Percentiles rank a stretch among this genome's conserved stretches.
Conservation (phyloP, 225 moss, liverwort and hornwort species). For the Lunularia cruciata region DNA sequence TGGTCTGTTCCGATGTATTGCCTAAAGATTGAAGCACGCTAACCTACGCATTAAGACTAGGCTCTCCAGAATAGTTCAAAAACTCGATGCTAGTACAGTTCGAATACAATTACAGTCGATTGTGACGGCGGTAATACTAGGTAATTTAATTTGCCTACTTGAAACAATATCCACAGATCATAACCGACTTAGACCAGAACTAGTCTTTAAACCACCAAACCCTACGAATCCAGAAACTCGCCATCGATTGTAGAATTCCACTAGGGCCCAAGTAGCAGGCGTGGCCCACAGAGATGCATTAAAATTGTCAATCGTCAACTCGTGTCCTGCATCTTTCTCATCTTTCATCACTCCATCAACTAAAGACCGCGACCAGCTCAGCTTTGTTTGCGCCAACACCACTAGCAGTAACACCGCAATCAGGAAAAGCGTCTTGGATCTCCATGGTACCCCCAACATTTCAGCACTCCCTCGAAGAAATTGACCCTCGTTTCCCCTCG, state of each 20-base stretch:
- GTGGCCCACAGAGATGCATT: slow-evolving; percentile 65
- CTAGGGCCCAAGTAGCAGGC: slow-evolving; percentile 60
- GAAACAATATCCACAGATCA: no score
- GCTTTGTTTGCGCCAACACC: neutral
- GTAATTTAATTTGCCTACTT: no score
- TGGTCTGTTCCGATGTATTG: no score
- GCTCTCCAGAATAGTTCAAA: no score
- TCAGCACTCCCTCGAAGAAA: neutral
- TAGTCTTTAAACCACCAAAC: no score
- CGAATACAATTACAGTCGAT: no score
- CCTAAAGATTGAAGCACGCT: no score
- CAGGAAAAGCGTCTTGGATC: neutral
- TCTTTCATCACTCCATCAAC: slow-evolving; percentile 11
- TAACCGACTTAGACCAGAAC: no score
- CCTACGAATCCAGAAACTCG: slow-evolving; percentile 10
- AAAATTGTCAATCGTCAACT: slow-evolving; percentile 65
- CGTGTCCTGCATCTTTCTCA: slow-evolving; percentile 45
- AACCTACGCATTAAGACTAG: no score
- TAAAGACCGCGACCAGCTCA: slow-evolving; percentile 13
- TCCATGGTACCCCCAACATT: slow-evolving; percentile 15
- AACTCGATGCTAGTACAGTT: no score
- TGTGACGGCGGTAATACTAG: no score
- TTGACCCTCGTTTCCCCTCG: no score
- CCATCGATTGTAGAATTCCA: slow-evolving; percentile 92
- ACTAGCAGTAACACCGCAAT: neutral